Conservation (phyloP, 352 stramenopile genomes). For the Peronosclerospora sorghi region DNA sequence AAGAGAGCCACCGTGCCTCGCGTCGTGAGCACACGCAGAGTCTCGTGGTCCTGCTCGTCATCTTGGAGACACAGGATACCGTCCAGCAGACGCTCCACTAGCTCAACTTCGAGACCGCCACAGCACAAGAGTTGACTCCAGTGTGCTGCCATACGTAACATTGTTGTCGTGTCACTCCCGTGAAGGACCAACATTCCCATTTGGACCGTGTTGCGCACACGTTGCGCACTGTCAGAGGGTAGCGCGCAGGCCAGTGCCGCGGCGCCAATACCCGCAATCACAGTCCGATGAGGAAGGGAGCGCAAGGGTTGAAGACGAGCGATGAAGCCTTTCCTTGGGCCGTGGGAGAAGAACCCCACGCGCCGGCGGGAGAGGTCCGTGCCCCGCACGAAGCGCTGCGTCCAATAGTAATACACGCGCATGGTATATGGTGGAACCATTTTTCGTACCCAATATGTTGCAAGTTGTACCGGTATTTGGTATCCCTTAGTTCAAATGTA, state of each 20-base stretch:
- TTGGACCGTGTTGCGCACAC: conserved; percentile 18
- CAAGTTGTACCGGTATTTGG: too few relatives aligned
- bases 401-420: too few relatives aligned
- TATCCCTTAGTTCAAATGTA: too few relatives aligned
- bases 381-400: too few relatives aligned
- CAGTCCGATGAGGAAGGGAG: conserved; percentile 8
- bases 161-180: conserved; percentile 10
- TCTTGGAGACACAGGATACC: conserved; percentile 11
- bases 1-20: conserved; percentile 24
- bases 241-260: conserved; percentile 9
- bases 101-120: conserved; percentile 13
- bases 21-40: conserved; percentile 20
- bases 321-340: too few relatives aligned
- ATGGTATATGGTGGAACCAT: too few relatives aligned
- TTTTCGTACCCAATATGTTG: too few relatives aligned
- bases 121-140: conserved; percentile 7
- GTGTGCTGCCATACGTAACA: conserved; percentile 3
- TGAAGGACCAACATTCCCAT: conserved; percentile 19
- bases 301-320: conserved; percentile 8
- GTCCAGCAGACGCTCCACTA: conserved; percentile 11
- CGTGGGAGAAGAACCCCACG: too few relatives aligned
- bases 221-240: conserved; percentile 1
- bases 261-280: conserved; percentile 7
- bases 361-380: too few relatives aligned
- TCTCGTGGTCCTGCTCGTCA: conserved; percentile 7